Percentiles rank a stretch among this genome's conserved stretches.
phyloP scores from a whole-genome alignment of 805 yeast species.

The Saccharomycopsis fodiens region DNA sequence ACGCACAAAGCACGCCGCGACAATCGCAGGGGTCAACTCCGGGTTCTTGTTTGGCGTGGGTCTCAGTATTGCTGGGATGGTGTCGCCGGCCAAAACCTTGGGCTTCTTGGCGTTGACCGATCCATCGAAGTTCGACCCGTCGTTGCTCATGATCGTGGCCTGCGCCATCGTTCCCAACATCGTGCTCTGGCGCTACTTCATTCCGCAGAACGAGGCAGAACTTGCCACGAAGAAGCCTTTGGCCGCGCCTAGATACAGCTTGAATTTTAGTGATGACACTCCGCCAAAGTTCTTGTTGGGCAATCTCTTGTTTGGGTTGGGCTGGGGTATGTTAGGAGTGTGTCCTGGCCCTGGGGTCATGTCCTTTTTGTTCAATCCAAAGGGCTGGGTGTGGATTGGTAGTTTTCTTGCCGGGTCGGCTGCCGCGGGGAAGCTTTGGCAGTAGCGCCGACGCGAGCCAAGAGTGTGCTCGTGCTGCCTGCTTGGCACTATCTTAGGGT shows the following conservation, averaged over 20 bases:
- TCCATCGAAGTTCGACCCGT: constrained; percentile 38
- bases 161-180: constrained; percentile 40
- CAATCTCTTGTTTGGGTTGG: constrained; percentile 39
- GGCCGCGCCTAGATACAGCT: constrained; percentile 20
- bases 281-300: constrained; percentile 33
- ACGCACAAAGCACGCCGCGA: not conserved
- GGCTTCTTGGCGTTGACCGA: constrained; percentile 37
- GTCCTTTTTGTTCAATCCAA: constrained; percentile 23
- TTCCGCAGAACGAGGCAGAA: constrained; percentile 21
- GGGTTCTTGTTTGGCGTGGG: constrained; percentile 23
- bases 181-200: constrained; percentile 28
- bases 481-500: too few species aligned
- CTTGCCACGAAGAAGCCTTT: not conserved
- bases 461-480: too few species aligned
- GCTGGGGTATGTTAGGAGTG: constrained; percentile 46
- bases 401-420: constrained; percentile 27
- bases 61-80: constrained; percentile 35
- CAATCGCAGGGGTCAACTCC: constrained; percentile 22
- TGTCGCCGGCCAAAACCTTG: constrained; percentile 34
- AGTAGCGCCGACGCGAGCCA: too few species aligned
- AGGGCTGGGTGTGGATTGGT: constrained; percentile 26
- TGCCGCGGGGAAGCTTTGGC: constrained; percentile 5
- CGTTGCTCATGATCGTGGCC: constrained; percentile 35
- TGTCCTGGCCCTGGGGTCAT: constrained; percentile 49
- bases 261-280: constrained; percentile 25